Base-by-base conservation (phyloP, 1,284 basidiomycete genomes). In the Termitomyces sp. region DNA sequence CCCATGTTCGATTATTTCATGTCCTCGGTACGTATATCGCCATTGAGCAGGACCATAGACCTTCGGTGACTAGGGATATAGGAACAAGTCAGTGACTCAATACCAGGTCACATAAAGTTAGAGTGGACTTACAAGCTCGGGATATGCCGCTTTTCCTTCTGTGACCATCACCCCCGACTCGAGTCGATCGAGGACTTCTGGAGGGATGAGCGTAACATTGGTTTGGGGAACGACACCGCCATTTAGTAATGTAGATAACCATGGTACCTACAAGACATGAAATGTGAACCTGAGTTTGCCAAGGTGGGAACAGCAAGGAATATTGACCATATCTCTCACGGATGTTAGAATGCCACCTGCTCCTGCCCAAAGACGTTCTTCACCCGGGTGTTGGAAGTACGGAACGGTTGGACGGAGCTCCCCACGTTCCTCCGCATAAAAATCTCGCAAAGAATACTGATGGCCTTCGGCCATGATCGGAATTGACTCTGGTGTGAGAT, bases 41-140 rank as follows among this genome's bases (percentile, higher is more conserved):
- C 55, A 58, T 64, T 77, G 77, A 6, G 73, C 77, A 30, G 70
- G 64, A 0, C 75, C 77, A 46, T 79, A 79, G 0, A 70, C 64
- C 21, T 55, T 63, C 0, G 68, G 64, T 40, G 66, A 66, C 52
- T 59, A 11, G 61, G 24, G 9, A 66, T 58, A 61, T 24, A 5
- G 21, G 28, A 18, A 26, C 0, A 3, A 3, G 13, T 37, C 5
- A 39, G 13, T 18, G 14, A 14, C 5, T 46, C 34, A 13, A 21
- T 30, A 30, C 6, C 28, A 3, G 28, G 28, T 30, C 28, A 10
- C 28, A 30, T 10, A 7, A 30, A 46, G 35, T 9, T 40, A 0
- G 42, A 5, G 40, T 30, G 13, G 5, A 54, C 64, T 28, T 55
- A 71, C 70, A 13, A 69, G 46, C 46, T 72, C 69, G 0, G 70